These are phyloP conservation scores for Monosporascus sp. DNA, from an alignment of 2,329 filamentous ascomycete genomes.

Conservation along the genomic window DNA sequence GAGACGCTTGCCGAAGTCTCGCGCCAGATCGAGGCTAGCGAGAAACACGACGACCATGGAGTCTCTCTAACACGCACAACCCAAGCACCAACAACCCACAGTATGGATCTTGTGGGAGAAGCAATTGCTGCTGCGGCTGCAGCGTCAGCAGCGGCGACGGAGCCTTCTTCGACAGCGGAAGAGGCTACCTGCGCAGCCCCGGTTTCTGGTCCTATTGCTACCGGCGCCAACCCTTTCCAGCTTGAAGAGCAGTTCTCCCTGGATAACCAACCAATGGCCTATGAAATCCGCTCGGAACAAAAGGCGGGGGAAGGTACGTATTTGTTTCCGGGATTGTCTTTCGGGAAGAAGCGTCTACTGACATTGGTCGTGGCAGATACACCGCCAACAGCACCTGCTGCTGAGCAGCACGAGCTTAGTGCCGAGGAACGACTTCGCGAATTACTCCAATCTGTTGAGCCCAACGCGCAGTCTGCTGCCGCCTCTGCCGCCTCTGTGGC, in stretches of 20 bases:
- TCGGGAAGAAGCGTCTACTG: conserved; percentile 10
- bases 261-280: conserved; percentile 49
- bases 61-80: conserved; percentile 1
- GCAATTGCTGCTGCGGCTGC: neutral
- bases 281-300: conserved; percentile 33
- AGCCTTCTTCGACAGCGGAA: conserved; percentile 2
- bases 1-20: conserved; percentile 87
- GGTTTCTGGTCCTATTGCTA: conserved; percentile 12
- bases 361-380: conserved; percentile 9
- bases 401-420: conserved; percentile 30
- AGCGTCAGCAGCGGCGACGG: neutral
- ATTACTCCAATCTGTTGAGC: conserved; percentile 31
- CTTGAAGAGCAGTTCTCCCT: conserved; percentile 55
- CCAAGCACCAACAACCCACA: conserved; percentile 7
- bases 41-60: conserved; percentile 51
- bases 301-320: conserved; percentile 34
- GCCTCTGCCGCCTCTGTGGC: conserved; percentile 50
- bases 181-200: conserved; percentile 19
- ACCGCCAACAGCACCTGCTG: conserved; percentile 7
- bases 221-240: conserved; percentile 34
- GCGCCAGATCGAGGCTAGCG: conserved; percentile 65
- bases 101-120: conserved; percentile 1
- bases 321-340: neutral
- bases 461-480: conserved; percentile 30
- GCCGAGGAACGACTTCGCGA: conserved; percentile 48